Evolutionary conservation across 176 grass and related monocot species (phyloP).

Genomic region (Chrysopogon serrulatus): DNA sequence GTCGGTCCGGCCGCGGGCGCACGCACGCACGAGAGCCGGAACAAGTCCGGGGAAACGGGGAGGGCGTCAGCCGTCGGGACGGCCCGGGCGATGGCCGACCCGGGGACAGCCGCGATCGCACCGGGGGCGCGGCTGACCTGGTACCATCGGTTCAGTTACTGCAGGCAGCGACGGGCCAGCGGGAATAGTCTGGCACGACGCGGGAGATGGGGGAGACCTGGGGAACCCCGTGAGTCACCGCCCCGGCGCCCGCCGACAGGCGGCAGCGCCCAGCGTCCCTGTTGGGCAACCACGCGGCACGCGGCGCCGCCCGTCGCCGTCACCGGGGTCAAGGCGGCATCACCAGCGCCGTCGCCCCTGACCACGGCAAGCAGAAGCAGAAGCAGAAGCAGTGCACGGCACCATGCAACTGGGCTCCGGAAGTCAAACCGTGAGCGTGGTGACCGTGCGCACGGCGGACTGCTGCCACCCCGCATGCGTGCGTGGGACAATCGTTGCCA

Average conservation of each 20-base stretch:
- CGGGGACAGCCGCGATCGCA: neutral
- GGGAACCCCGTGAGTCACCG: neutral
- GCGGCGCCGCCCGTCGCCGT: neutral
- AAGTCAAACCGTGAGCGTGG: neutral
- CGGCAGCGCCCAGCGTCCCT: neutral
- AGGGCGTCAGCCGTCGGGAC: neutral
- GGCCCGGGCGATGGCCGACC: neutral
- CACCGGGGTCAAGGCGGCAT: neutral
- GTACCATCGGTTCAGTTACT: neutral
- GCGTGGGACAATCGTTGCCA: neutral
- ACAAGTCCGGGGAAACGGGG: neutral
- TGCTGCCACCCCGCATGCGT: too few relatives aligned
- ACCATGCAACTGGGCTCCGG: neutral
- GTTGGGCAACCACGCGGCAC: neutral
- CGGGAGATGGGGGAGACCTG: neutral
- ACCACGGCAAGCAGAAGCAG: neutral
- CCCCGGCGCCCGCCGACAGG: neutral
- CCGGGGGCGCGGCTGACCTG: slow-evolving; percentile 3
- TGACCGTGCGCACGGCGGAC: neutral
- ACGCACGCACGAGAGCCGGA: neutral
- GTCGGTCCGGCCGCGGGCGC: neutral
- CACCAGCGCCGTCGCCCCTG: neutral
- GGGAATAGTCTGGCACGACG: neutral
- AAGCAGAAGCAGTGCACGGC: too few relatives aligned
- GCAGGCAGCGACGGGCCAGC: slow-evolving; percentile 11